Conservation (phyloP, 495 filamentous ascomycete genomes). For the Polyplosphaeria fusca region DNA sequence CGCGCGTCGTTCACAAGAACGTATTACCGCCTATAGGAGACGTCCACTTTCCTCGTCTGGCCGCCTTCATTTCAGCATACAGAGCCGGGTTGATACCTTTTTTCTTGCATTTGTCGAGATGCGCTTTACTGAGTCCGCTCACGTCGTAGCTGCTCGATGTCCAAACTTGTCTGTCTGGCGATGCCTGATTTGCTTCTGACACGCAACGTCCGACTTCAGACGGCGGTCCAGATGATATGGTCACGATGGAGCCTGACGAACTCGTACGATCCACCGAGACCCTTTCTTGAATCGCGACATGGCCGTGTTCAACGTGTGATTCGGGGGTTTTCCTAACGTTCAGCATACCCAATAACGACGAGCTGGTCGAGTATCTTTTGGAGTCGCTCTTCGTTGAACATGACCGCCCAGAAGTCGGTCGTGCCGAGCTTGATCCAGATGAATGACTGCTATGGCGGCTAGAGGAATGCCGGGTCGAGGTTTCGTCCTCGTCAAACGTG, state of each 20-base stretch:
- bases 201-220: not conserved
- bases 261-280: slow-evolving; percentile 3
- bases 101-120: slow-evolving; percentile 36
- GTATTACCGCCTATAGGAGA: slow-evolving; percentile 37
- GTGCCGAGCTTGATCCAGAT: not conserved
- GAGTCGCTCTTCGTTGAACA: not conserved
- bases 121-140: slow-evolving; percentile 27
- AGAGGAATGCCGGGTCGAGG: not conserved
- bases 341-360: not conserved
- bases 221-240: slow-evolving; percentile 4
- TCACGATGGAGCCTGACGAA: slow-evolving; percentile 6
- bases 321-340: slow-evolving; percentile 1
- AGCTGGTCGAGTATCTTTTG: not conserved
- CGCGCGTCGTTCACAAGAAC: slow-evolving; percentile 26
- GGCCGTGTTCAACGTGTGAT: not conserved
- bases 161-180: slow-evolving; percentile 23
- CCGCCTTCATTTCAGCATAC: slow-evolving; percentile 41
- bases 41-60: slow-evolving; percentile 36
- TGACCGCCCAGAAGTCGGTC: not conserved
- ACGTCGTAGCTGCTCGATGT: slow-evolving; percentile 34
- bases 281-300: slow-evolving; percentile 8
- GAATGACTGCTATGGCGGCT: too few species aligned
- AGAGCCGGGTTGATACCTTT: slow-evolving; percentile 41
- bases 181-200: not conserved
- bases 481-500: not conserved